Evolutionary conservation across 306 rosid species (phyloP), one percentile per base, ranked within the genome.

Genomic region (Pachyrhizus erosus): DNA sequence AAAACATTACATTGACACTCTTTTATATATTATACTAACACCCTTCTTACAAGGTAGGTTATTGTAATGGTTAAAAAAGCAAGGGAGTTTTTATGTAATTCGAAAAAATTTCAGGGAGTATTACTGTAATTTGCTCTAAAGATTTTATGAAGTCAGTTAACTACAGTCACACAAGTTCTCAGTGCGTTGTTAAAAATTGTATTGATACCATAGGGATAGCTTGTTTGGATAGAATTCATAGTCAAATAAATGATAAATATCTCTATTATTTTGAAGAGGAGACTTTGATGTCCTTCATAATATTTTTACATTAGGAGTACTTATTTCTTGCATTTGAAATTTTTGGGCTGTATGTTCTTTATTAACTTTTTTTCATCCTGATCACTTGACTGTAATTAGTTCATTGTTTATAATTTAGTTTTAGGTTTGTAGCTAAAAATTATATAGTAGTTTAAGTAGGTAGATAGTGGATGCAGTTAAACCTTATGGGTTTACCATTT

Each of bases 401-500:
- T 29, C 15, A 12, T 21, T 48, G 60, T 69, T 37, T 17, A 65
- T 55, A 43, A 15, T 74, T 54, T 74, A 21, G 65, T 76, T 60
- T 37, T 33, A 29, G 75, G 51, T 39, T 81, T 76, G 58, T 74
- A 24, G 40, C 66, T 51, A 49, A 33, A 45, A 80, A 60, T 27
- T 71, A 29, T 72, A 14, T 70, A 76, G 70, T 46, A 27, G 69
- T 73, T 66, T 80, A 31, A 45, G 76, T 55, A n/a, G 79, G 75
- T 83, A 52, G 42, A 71, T 52, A 49, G 13, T 81, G 79, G 77
- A 34, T 70, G 33, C 80, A 79, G 17, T 66, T 49, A 79, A 72
- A 62, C 66, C 33, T 57, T 39, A 33, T 76, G 58, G 20, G 70
- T 65, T 81, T 29, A 60, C 69, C 23, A 31, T 62, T 84, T 83